Evolutionary conservation across 345 rosid genomes (phyloP).

Genomic region (Eutrema heterophyllum): DNA sequence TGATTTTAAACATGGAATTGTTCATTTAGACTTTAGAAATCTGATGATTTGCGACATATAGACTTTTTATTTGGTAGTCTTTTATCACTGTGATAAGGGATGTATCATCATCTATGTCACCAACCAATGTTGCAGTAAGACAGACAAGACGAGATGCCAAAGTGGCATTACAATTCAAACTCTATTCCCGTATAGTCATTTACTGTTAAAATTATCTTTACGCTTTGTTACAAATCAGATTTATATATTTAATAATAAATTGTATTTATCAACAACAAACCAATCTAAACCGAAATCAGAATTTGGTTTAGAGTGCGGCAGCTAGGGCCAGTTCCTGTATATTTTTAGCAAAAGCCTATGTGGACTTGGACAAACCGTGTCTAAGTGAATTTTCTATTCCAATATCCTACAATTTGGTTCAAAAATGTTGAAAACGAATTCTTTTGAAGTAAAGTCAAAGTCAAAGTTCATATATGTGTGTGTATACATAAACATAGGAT

Average conservation of each 20-base stretch:
- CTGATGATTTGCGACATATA: neutral
- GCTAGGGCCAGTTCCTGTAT: conserved; percentile 9
- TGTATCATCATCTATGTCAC: neutral
- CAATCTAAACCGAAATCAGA: neutral
- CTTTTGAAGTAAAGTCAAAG: conserved; percentile 28
- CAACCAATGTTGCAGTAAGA: too few species aligned
- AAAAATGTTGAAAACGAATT: conserved; percentile 19
- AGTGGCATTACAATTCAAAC: too few species aligned
- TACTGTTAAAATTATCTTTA: too few species aligned
- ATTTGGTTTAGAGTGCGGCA: neutral
- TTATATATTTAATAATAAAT: too few species aligned
- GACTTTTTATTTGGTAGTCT: neutral
- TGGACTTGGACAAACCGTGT: conserved; percentile 36
- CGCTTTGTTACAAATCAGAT: too few species aligned
- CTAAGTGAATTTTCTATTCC: conserved; percentile 8
- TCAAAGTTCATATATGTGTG: conserved; percentile 23
- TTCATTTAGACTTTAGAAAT: neutral
- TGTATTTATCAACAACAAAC: neutral
- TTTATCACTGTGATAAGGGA: neutral
- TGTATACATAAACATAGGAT: conserved; percentile 19
- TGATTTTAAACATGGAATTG: neutral
- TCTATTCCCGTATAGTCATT: too few species aligned
- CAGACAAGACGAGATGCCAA: too few species aligned
- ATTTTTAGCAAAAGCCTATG: conserved; percentile 9
- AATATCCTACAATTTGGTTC: conserved; percentile 8